Evolutionary conservation across 164 flowering plant genomes (phyloP).

Genomic region (Magnolia kwangsiensis): DNA sequence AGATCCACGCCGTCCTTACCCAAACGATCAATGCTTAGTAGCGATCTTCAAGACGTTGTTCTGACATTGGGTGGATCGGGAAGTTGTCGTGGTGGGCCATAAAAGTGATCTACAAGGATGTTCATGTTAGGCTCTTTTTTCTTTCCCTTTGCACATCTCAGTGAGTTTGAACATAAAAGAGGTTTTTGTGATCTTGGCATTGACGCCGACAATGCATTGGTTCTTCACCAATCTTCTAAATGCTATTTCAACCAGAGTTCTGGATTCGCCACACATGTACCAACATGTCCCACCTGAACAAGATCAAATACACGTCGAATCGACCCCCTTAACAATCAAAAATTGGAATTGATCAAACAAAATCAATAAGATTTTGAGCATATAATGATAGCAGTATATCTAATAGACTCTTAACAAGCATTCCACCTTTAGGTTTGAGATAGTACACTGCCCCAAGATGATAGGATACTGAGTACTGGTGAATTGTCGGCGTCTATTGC

Average conservation of each 20-base stretch:
- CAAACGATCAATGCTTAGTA: slow-evolving; percentile 28
- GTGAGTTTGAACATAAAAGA: background rate
- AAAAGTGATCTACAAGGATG: background rate
- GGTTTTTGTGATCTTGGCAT: background rate
- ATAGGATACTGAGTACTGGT: no score
- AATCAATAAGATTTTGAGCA: no score
- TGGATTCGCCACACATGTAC: no score
- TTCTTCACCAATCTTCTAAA: background rate
- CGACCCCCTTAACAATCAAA: no score
- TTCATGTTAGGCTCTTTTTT: background rate
- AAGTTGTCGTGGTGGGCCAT: slow-evolving; percentile 24
- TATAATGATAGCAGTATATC: no score
- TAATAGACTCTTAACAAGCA: no score
- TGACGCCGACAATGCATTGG: background rate
- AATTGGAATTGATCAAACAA: no score
- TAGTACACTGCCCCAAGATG: no score
- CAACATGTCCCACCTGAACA: no score
- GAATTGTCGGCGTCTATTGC: no score
- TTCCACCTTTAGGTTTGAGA: no score
- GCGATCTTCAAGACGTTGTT: slow-evolving; percentile 84
- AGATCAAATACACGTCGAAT: no score
- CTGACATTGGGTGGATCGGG: slow-evolving; percentile 82
- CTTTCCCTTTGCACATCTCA: slow-evolving; percentile 12
- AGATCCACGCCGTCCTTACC: slow-evolving; percentile 19
- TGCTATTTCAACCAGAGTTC: background rate